These are phyloP conservation scores for Podila horticola DNA, from an alignment of 192 early-diverging fungal species.

Conservation along the genomic window DNA sequence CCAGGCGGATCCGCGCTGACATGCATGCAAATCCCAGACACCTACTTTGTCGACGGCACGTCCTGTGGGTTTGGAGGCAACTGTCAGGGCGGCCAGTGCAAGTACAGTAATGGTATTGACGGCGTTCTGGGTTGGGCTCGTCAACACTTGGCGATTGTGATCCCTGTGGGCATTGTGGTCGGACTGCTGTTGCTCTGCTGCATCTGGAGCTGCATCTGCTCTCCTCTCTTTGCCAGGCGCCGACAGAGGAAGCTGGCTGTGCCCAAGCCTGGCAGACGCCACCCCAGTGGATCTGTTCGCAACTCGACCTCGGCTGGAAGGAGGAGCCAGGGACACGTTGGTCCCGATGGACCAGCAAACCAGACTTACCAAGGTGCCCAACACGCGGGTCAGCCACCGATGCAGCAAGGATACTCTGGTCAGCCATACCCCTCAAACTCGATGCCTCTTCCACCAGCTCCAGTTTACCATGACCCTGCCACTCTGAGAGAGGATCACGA, in stretches of 20 bases:
- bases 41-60: constrained; percentile 75
- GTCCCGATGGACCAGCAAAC: background rate
- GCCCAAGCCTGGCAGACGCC: constrained; percentile 4
- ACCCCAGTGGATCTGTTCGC: background rate
- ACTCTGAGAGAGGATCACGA: background rate
- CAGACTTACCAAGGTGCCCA: constrained; percentile 9
- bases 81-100: constrained; percentile 50
- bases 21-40: constrained; percentile 53
- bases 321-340: background rate
- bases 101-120: constrained; percentile 37
- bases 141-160: constrained; percentile 56
- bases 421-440: background rate
- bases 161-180: constrained; percentile 56
- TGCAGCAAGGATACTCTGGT: background rate
- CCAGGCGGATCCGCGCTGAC: constrained; percentile 45
- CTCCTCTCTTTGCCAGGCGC: constrained; percentile 2
- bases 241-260: constrained; percentile 19
- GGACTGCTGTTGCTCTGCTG: constrained; percentile 58
- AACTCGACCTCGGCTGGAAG: background rate
- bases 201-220: constrained; percentile 44
- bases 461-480: background rate
- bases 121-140: constrained; percentile 57
- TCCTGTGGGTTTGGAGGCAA: constrained; percentile 74
- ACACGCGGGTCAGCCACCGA: constrained; percentile 12
- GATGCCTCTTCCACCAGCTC: background rate